Evolutionary conservation across 257 asterid species (phyloP).

Genomic region (Prunella vulgaris): DNA sequence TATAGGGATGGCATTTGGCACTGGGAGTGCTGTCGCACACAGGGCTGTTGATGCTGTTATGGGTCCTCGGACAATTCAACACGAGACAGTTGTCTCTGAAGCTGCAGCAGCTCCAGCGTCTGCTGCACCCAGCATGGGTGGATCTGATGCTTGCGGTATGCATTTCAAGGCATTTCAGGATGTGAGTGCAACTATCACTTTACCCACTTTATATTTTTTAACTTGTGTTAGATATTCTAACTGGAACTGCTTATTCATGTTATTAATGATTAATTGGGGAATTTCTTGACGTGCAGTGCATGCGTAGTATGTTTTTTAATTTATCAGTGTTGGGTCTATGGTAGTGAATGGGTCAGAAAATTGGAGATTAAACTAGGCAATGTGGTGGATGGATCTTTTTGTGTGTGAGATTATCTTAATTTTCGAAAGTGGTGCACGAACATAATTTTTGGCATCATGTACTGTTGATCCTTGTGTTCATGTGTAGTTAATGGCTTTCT

Average conservation of each 20-base stretch:
- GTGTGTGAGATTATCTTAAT: too few species aligned
- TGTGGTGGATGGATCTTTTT: background rate
- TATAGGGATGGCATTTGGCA: conserved; percentile 82
- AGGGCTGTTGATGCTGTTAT: conserved; percentile 80
- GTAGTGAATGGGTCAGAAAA: background rate
- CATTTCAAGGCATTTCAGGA: conserved; percentile 87
- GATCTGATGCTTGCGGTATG: conserved; percentile 56
- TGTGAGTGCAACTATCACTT: conserved; percentile 37
- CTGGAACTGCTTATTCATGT: background rate
- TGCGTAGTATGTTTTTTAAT: background rate
- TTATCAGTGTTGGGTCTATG: background rate
- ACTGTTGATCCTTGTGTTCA: background rate
- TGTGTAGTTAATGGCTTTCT: background rate
- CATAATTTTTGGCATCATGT: background rate
- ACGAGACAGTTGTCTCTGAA: conserved; percentile 63
- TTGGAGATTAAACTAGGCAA: background rate
- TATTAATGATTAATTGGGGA: background rate
- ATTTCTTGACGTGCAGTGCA: too few species aligned
- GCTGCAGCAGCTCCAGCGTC: conserved; percentile 47
- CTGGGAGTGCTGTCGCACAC: conserved; percentile 91
- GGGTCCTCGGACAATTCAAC: conserved; percentile 89
- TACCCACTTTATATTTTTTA: background rate
- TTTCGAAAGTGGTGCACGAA: too few species aligned
- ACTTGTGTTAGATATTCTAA: background rate
- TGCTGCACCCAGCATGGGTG: conserved; percentile 37